Evolutionary conservation across 305 asterid genomes (phyloP), one percentile per base, ranked within the genome.

Genomic region (Fraxinus xanthoxyloides): DNA sequence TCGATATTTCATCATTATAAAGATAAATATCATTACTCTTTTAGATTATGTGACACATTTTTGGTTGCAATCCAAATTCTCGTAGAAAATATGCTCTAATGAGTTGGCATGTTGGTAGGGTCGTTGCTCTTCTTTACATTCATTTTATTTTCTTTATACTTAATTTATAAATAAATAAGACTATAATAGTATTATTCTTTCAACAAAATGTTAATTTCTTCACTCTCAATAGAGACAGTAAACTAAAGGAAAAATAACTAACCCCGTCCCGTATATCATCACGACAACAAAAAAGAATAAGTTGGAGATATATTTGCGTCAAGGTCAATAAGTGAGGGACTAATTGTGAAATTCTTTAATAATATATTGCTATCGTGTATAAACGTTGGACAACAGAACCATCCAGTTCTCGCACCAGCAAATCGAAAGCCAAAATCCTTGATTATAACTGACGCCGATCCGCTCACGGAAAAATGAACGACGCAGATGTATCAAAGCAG

Each of bases 401-500:
- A 28, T 13, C 75, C 4, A 67, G 38, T 12, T 5, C 21, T 28
- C 75, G 21, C 74, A 13, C 5, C 36, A 4, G 17, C 36, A 28
- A 67, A 67, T 67, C 38, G 75, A 30, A 30, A 67, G 4, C 9
- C 75, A 13, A 67, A 67, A 23, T 15, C 40, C 38, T 30, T 28
- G 75, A 69, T 13, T 28, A 69, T 30, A 9, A 69, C 75, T 13
- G 36, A 30, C 75, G 75, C 86, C 10, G 81, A 63, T 78, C 86
- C 81, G 46, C 82, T 12, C 69, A 80, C 79, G 82, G 34, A 91
- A 81, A 46, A 48, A 94, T 94, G 97, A 94, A 94, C 85, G 98
- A 93, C 81, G 86, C 92, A 28, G 97, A 95, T 86, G 98, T 93
- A 17, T 93, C 98, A 19, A 91, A 84, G 90, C 97, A 93, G 98